A percentile compares a stretch with the other conserved stretches of the same genome.
phyloP scores from a whole-genome alignment of 164 flowering plant species.

The Tinospora cordifolia region DNA sequence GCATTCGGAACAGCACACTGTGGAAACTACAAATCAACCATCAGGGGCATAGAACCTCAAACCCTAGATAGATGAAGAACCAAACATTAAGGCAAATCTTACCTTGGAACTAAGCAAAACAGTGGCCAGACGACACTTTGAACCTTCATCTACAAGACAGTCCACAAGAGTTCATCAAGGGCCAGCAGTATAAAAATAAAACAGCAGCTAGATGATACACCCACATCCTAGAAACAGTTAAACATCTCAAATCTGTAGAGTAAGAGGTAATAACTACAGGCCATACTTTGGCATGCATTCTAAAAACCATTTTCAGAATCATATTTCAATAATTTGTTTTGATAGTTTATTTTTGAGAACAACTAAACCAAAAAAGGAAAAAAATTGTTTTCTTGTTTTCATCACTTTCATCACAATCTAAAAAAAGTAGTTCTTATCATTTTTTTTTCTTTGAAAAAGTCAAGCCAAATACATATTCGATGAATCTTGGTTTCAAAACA shows the following conservation, averaged over 20 bases:
- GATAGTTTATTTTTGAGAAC: background rate
- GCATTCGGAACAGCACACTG: conserved; percentile 19
- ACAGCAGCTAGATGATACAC: background rate
- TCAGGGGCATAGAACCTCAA: background rate
- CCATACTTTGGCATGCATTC: too few relatives aligned
- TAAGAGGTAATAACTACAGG: too few relatives aligned
- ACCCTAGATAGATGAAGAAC: background rate
- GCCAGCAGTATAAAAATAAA: too few relatives aligned
- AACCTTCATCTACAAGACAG: conserved; percentile 36
- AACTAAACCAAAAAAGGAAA: background rate
- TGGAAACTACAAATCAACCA: conserved; percentile 12
- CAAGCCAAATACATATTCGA: too few relatives aligned
- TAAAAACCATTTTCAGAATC: too few relatives aligned
- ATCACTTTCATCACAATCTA: too few relatives aligned
- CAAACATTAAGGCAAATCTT: background rate
- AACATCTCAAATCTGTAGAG: background rate
- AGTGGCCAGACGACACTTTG: conserved; percentile 34
- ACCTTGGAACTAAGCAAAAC: conserved; percentile 39
- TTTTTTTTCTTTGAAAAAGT: too few relatives aligned
- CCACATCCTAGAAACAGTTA: background rate
- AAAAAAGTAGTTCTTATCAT: too few relatives aligned
- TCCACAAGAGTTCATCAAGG: background rate
- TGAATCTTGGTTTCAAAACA: too few relatives aligned
- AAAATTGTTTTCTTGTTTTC: too few relatives aligned
- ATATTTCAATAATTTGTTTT: too few relatives aligned